Evolutionary conservation across 768 basidiomycete species (phyloP), one percentile per base, ranked within the genome.

Genomic region (Trametes maxima): DNA sequence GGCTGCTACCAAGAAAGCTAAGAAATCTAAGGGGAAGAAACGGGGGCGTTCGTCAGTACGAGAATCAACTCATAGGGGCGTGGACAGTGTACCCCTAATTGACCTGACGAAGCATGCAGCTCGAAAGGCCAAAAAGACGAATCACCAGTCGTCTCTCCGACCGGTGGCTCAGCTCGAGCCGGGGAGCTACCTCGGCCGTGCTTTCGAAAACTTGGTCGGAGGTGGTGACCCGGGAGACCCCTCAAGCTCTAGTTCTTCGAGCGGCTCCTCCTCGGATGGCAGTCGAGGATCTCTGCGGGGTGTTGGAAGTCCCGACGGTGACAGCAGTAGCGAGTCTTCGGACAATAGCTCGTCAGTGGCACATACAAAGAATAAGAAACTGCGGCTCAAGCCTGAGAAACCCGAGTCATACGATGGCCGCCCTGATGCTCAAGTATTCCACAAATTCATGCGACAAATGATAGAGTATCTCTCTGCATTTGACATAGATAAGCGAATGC

Each of bases 361-460:
- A 46, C 21, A 45, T 16, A n/a, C 12, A 12, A 21, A 24, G 21
- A 44, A 44, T 17, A 48, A 48, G 28, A 35, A 35, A n/a, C 33
- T n/a, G 2, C 16, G 33, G 1, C 25, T 66, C 6, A 67, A 67
- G 39, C 65, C 65, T n/a, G 35, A 48, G 16, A 52, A 67, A 14
- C 65, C 65, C 0, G 56, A 55, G 1, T 16, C 47, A 2, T 67
- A 67, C 25, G 49, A 64, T 28, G 65, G 65, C 3, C 17, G 24
- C 0, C 36, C 45, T 0, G 62, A 67, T n/a, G 52, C 46, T 5
- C 51, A 61, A 19, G 37, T 42, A 10, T 64, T 67, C 42, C 59
- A 64, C 19, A 58, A 59, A 47, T 61, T 67, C 43, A 58, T 67
- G 50, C 16, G 44, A 3, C 46, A 67, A 19, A 54, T 37, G 2